Conservation (phyloP, 306 rosid species). For the Castanopsis chinensis region DNA sequence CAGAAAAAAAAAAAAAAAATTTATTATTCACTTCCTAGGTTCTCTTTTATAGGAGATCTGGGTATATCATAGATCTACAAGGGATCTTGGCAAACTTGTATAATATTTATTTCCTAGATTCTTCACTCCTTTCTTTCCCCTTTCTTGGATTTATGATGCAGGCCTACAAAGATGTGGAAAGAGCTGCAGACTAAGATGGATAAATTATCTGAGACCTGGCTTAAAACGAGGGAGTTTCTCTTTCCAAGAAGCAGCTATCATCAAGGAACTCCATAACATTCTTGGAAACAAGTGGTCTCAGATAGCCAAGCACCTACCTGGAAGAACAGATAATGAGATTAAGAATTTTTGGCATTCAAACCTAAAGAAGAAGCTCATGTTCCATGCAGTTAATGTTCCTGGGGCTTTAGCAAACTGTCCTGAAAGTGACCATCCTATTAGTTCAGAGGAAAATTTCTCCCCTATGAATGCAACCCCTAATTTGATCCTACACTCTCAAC, state of each 20-base stretch:
- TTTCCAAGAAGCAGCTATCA: conserved; percentile 85
- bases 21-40: too few species aligned
- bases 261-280: conserved; percentile 82
- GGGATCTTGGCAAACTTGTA: too few species aligned
- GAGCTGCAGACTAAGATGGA: conserved; percentile 97
- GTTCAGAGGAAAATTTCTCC: conserved; percentile 45
- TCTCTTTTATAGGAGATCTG: too few species aligned
- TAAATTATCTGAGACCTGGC: conserved; percentile 93
- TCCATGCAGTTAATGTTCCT: conserved; percentile 46
- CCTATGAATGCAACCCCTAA: conserved; percentile 55
- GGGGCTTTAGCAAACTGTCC: conserved; percentile 48
- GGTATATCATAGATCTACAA: too few species aligned
- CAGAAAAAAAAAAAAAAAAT: too few species aligned
- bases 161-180: conserved; percentile 94
- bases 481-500: conserved; percentile 32
- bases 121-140: not conserved
- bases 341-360: conserved; percentile 97
- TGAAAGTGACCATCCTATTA: conserved; percentile 40
- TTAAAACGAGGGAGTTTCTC: conserved; percentile 94
- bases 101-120: not conserved
- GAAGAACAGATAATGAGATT: conserved; percentile 99
- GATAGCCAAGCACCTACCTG: conserved; percentile 94
- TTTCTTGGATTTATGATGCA: conserved; percentile 4
- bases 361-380: conserved; percentile 82
- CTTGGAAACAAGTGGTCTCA: conserved; percentile 99